These are phyloP conservation scores for Sergeia podlipaevii DNA, from an alignment of 208 protist genomes.

Conservation along the genomic window DNA sequence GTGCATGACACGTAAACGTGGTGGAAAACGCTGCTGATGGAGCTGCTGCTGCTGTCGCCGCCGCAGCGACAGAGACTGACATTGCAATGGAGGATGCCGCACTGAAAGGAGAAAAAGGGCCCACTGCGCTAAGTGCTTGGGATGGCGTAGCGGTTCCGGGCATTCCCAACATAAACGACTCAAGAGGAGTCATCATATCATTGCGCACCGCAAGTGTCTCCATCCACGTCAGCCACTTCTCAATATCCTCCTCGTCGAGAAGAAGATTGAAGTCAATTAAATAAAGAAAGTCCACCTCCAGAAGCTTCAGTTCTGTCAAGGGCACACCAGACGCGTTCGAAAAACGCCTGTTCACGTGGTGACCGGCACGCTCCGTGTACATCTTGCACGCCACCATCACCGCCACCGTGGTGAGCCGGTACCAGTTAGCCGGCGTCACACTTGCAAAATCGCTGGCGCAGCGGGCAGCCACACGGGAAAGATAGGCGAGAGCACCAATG, in stretches of 20 bases:
- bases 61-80: neutral
- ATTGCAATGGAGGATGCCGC: neutral
- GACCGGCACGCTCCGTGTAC: slow-evolving; percentile 68
- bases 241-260: slow-evolving; percentile 68
- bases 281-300: slow-evolving; percentile 86
- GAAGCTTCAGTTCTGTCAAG: slow-evolving; percentile 44
- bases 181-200: slow-evolving; percentile 44
- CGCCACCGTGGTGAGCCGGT: slow-evolving; percentile 58
- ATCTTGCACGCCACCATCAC: slow-evolving; percentile 84
- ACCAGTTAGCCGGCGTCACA: slow-evolving; percentile 77
- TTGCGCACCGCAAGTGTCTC: slow-evolving; percentile 47
- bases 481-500: slow-evolving; percentile 73
- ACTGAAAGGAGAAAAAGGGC: too few species aligned
- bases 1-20: too few species aligned
- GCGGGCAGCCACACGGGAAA: slow-evolving; percentile 50
- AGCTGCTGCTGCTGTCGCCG: neutral
- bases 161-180: slow-evolving; percentile 43
- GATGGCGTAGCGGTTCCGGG: slow-evolving; percentile 5
- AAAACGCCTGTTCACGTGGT: slow-evolving; percentile 52
- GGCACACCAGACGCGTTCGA: slow-evolving; percentile 51
- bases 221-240: slow-evolving; percentile 77
- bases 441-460: slow-evolving; percentile 41
- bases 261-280: slow-evolving; percentile 80
- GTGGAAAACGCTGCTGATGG: too few species aligned
- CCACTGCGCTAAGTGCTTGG: too few species aligned